A percentile compares a stretch with the other conserved stretches of the same genome.
phyloP scores from a whole-genome alignment of 805 yeast species.

The Sugiyamaella boreocaroliniensis region DNA sequence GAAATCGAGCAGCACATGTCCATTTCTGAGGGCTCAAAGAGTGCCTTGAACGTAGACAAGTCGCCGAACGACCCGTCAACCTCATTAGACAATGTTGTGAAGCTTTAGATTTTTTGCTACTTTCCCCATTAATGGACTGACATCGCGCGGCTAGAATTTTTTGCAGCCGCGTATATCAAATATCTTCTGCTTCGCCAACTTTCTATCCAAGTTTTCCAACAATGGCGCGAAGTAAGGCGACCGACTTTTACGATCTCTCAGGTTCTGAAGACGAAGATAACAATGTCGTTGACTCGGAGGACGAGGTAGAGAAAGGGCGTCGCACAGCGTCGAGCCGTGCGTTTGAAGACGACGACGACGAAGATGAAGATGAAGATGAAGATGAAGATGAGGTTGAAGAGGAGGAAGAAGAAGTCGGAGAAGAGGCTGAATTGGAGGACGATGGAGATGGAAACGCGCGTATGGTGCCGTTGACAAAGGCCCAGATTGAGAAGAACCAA shows the following conservation, averaged over 20 bases:
- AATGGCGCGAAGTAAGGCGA: slow-evolving; percentile 7
- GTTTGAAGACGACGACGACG: slow-evolving; percentile 3
- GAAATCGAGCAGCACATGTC: background rate
- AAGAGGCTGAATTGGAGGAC: slow-evolving; percentile 11
- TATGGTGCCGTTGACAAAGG: slow-evolving; percentile 26
- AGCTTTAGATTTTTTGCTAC: no score
- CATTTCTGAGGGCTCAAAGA: background rate
- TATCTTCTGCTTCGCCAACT: no score
- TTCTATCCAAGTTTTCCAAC: background rate
- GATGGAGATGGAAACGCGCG: slow-evolving; percentile 3
- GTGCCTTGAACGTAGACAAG: no score
- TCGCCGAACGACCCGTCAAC: no score
- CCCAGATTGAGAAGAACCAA: slow-evolving; percentile 32
- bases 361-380: slow-evolving; percentile 1
- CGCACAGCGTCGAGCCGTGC: background rate
- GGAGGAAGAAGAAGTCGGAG: slow-evolving; percentile 8
- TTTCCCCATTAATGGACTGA: no score
- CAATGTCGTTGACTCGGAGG: background rate
- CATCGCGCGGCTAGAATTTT: no score
- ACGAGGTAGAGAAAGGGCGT: background rate
- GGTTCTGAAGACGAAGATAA: background rate
- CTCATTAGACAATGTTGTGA: no score
- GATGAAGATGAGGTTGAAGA: slow-evolving; percentile 1
- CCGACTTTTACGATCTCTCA: slow-evolving; percentile 7
- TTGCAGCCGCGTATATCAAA: no score